Evolutionary conservation across 148 eudicot genomes (phyloP).

Genomic region (Fagopyrum tataricum): DNA sequence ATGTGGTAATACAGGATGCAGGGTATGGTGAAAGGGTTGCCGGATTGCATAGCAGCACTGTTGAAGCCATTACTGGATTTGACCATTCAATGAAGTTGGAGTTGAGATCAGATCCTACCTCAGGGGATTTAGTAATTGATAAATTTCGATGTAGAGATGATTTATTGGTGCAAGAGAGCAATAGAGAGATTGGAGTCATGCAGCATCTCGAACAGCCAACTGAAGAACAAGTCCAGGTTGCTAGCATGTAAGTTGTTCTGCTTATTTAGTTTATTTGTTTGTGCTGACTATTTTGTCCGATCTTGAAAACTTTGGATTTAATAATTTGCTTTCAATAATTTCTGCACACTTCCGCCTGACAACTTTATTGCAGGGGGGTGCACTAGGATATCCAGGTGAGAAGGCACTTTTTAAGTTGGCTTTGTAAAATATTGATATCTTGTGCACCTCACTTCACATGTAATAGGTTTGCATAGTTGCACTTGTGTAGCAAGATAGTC

Average conservation of each 20-base stretch:
- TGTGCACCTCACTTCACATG: not conserved
- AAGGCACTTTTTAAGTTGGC: not conserved
- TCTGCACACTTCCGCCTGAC: not conserved
- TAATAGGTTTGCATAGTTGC: not conserved
- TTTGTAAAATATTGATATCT: not conserved
- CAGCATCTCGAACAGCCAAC: conserved; percentile 14
- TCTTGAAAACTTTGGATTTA: not conserved
- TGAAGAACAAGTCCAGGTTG: conserved; percentile 25
- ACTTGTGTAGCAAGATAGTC: not conserved
- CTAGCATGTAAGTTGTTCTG: conserved; percentile 38
- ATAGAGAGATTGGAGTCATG: conserved; percentile 20
- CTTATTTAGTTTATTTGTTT: not conserved
- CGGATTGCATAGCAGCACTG: not conserved
- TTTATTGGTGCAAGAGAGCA: not conserved
- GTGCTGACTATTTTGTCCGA: not conserved
- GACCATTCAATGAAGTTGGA: not conserved
- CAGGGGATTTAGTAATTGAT: not conserved
- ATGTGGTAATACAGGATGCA: not conserved
- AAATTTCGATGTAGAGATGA: not conserved
- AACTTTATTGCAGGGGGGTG: not conserved
- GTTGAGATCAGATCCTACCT: not conserved
- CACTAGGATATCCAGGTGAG: not conserved
- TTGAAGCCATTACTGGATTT: not conserved
- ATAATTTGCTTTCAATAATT: not conserved
- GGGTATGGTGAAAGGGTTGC: not conserved